Base-by-base conservation (phyloP, 495 filamentous ascomycete species). In the Trichocladium uniseriatum region DNA sequence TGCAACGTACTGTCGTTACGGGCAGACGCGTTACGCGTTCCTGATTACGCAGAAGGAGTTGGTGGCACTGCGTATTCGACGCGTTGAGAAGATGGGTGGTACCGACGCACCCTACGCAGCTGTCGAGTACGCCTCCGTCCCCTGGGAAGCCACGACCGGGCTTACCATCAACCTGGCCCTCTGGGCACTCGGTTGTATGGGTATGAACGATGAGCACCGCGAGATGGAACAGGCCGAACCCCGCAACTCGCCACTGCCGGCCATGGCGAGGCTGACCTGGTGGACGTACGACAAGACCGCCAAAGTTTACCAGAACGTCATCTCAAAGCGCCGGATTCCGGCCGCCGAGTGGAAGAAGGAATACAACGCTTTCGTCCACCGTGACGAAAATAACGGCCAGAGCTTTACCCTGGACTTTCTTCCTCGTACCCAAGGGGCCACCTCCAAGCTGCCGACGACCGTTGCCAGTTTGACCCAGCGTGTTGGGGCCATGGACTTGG, bases 201-300 rank as follows among this genome's bases (percentile, higher is more conserved):
- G 20, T 0, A 51, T 51, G 48, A 51, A 51, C 48, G 48, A 51
- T 34, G 18, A 16, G 1, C 48, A 51, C 41, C 48, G 48, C 40
- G 19, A 20, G 0, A 43, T 51, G 40, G 48, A 51, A 21, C n/a
- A n/a, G n/a, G n/a, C n/a, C n/a, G 27, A 8, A 0, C 27, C 37
- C 2, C 14, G 29, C 1, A 0, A 24, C 13, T 10, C 5, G 11
- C 2, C 8, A 28, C 38, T 51, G 1, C 2, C 4, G 28, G 14
- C 16, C 16, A 51, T 51, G 48, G 48, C 48, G 7, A 27, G n/a
- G 21, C 39, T 51, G 10, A 51, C 38, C 1, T 37, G 31, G 39
- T 51, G 48, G 48, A 27, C 0, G 2, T 2, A n/a, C 2, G 15
- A 27, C 20, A 10, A 16, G 3, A 20, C 16, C 0, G 13, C 31